These are phyloP conservation scores for Globisporangium cylindrosporum DNA, from an alignment of 352 stramenopile genomes.

Conservation along the genomic window DNA sequence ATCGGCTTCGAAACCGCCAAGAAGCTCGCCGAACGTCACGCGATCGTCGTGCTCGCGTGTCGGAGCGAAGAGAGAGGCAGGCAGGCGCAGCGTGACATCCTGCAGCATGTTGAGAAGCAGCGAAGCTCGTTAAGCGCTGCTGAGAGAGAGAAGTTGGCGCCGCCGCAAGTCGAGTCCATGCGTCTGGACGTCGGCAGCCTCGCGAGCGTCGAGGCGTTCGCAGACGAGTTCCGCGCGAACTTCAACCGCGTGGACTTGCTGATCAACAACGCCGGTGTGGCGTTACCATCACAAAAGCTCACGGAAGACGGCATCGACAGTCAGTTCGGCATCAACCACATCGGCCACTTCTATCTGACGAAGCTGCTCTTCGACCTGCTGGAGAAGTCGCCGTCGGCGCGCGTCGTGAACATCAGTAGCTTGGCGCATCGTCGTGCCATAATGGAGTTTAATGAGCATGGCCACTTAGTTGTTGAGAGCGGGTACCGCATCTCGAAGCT, in stretches of 20 bases:
- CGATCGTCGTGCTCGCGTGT: slow-evolving; percentile 76
- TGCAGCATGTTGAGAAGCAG: slow-evolving; percentile 3
- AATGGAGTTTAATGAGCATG: slow-evolving; percentile 24
- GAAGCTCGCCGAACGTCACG: slow-evolving; percentile 50
- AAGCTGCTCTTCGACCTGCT: slow-evolving; percentile 38
- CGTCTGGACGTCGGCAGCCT: slow-evolving; percentile 23
- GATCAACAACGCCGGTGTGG: slow-evolving; percentile 33
- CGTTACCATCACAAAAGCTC: slow-evolving; percentile 8
- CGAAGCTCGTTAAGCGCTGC: slow-evolving; percentile 11
- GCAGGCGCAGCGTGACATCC: slow-evolving; percentile 31
- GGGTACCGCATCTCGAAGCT: slow-evolving; percentile 53
- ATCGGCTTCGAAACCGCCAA: slow-evolving; percentile 78
- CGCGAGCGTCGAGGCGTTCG: slow-evolving; percentile 23
- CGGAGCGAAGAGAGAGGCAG: slow-evolving; percentile 40
- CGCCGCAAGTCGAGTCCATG: slow-evolving; percentile 20
- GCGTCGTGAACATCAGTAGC: slow-evolving; percentile 45
- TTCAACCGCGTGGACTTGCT: slow-evolving; percentile 28
- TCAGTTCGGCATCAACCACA: slow-evolving; percentile 48
- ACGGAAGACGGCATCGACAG: slow-evolving; percentile 30
- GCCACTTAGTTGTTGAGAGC: slow-evolving; percentile 21
- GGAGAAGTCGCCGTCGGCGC: slow-evolving; percentile 15
- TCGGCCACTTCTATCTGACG: slow-evolving; percentile 56
- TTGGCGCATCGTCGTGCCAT: slow-evolving; percentile 31
- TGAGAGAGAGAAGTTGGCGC: slow-evolving; percentile 9
- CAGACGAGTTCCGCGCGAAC: slow-evolving; percentile 15